Evolutionary conservation across 805 yeast species (phyloP).

Genomic region (Wickerhamiella vanderwaltii): DNA sequence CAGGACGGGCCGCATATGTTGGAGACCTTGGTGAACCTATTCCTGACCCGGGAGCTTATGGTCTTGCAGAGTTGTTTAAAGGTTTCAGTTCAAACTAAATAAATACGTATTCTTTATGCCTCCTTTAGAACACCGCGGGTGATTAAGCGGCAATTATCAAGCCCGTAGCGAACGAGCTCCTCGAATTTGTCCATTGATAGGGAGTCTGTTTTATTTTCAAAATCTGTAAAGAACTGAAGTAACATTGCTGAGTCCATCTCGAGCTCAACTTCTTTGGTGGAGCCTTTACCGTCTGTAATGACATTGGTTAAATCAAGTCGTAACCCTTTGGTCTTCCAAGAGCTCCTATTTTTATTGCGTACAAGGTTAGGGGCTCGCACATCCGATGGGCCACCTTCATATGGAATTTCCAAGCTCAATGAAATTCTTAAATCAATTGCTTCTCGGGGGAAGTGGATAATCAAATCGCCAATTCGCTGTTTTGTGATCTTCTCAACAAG

Average conservation of each 20-base stretch:
- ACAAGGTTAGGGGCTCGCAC: conserved; percentile 34
- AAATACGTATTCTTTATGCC: background rate
- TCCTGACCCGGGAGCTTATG: conserved; percentile 94
- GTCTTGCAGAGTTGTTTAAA: conserved; percentile 49
- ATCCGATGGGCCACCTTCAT: conserved; percentile 32
- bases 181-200: conserved; percentile 45
- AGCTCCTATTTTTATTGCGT: conserved; percentile 59
- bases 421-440: conserved; percentile 68
- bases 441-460: conserved; percentile 62
- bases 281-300: conserved; percentile 14
- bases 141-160: conserved; percentile 47
- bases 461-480: conserved; percentile 57
- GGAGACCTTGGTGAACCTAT: conserved; percentile 43
- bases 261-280: conserved; percentile 36
- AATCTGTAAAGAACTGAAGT: conserved; percentile 31
- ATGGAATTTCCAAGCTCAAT: conserved; percentile 65
- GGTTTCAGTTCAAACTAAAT: conserved; percentile 31
- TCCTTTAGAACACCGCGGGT: conserved; percentile 16
- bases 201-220: conserved; percentile 24
- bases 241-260: conserved; percentile 39
- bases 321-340: conserved; percentile 54
- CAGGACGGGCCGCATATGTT: conserved; percentile 91
- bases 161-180: conserved; percentile 42
- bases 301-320: conserved; percentile 27
- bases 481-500: conserved; percentile 57